Percentiles rank a stretch among this genome's conserved stretches.
Evolutionary conservation across 2,329 filamentous ascomycete species (phyloP).

Genomic region (Beauveria sp.): DNA sequence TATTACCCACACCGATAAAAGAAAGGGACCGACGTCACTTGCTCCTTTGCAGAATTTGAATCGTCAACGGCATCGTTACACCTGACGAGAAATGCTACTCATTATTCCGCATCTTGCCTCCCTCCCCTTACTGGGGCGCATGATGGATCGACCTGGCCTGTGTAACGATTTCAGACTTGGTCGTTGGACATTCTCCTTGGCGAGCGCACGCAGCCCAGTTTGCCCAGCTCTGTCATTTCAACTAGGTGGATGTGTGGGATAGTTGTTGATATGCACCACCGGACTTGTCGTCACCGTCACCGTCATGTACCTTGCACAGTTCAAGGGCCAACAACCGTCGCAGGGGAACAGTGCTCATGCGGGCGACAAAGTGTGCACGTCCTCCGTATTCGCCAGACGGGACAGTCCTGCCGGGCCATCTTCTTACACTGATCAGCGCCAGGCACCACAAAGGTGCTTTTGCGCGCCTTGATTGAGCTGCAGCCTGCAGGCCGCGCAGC

Average conservation of each 20-base stretch:
- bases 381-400: background rate
- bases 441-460: background rate
- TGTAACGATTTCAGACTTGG: no score
- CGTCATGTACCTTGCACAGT: background rate
- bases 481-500: background rate
- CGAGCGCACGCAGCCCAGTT: background rate
- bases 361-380: background rate
- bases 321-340: background rate
- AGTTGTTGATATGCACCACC: background rate
- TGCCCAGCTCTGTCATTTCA: background rate
- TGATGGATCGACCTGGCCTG: no score
- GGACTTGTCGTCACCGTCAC: background rate
- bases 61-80: background rate
- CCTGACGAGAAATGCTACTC: background rate
- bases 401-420: background rate
- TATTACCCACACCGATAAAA: background rate
- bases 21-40: slow-evolving; percentile 3
- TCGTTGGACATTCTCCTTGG: background rate
- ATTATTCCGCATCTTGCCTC: background rate
- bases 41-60: background rate
- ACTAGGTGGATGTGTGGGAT: background rate
- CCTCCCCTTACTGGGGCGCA: background rate
- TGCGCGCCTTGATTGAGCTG: background rate
- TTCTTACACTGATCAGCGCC: background rate
- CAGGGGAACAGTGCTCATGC: background rate